Evolutionary conservation across 768 basidiomycete species (phyloP).

Genomic region (Serpula lacrymans): DNA sequence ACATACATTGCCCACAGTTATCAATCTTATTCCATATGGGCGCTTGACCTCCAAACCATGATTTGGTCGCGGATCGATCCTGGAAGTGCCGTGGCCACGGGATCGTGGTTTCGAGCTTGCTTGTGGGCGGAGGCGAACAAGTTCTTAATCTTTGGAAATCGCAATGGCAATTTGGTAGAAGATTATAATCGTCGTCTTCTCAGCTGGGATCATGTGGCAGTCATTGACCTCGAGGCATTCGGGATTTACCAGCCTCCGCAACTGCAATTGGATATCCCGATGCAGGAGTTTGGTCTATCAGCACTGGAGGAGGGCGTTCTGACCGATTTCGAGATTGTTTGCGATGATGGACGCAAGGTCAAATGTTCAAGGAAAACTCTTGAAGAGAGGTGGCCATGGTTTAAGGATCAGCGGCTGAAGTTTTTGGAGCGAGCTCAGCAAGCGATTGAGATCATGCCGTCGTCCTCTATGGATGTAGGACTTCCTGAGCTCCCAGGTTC

Average conservation of each 20-base stretch:
- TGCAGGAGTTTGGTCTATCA: constrained; percentile 83
- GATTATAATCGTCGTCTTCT: constrained; percentile 90
- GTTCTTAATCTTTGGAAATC: constrained; percentile 90
- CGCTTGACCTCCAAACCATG: constrained; percentile 80
- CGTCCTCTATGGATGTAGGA: constrained; percentile 57
- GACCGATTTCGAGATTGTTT: constrained; percentile 91
- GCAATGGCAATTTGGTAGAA: constrained; percentile 81
- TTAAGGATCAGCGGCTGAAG: constrained; percentile 63
- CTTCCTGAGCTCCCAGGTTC: constrained; percentile 60
- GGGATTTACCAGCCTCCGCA: constrained; percentile 91
- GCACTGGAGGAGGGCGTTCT: constrained; percentile 76
- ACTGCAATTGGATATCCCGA: constrained; percentile 58
- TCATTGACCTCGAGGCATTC: constrained; percentile 90
- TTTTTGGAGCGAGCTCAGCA: constrained; percentile 57
- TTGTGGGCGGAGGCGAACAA: constrained; percentile 83
- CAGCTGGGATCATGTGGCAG: constrained; percentile 89
- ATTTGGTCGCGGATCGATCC: constrained; percentile 88
- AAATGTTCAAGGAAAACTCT: constrained; percentile 80
- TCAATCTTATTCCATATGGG: constrained; percentile 96
- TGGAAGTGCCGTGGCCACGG: constrained; percentile 77
- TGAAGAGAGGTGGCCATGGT: constrained; percentile 95
- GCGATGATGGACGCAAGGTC: constrained; percentile 85
- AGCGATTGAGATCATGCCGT: constrained; percentile 56
- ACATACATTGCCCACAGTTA: constrained; percentile 93
- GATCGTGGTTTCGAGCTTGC: constrained; percentile 94